Evolutionary conservation across 805 yeast species (phyloP).

Genomic region (Debaryomyces prosopidis): DNA sequence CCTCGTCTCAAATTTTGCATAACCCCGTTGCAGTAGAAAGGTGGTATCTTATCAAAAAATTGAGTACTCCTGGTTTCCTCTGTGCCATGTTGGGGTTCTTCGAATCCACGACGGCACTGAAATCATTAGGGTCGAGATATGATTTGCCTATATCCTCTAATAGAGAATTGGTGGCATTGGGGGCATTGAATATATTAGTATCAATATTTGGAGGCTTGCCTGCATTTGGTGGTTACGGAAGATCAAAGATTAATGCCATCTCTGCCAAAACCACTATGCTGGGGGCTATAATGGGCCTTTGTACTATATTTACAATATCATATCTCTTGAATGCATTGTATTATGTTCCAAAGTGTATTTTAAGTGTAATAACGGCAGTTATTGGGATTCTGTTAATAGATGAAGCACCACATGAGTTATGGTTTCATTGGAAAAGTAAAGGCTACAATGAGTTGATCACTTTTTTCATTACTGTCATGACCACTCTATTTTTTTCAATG

Average conservation of each 20-base stretch:
- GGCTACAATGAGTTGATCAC: constrained; percentile 76
- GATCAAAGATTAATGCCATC: constrained; percentile 84
- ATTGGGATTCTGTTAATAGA: constrained; percentile 68
- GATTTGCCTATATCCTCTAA: constrained; percentile 78
- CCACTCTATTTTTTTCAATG: constrained; percentile 57
- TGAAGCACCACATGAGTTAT: constrained; percentile 79
- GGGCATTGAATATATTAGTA: constrained; percentile 66
- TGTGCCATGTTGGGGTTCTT: constrained; percentile 88
- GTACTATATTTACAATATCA: constrained; percentile 65
- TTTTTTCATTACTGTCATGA: constrained; percentile 38
- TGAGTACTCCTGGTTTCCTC: constrained; percentile 68
- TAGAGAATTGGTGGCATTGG: constrained; percentile 88
- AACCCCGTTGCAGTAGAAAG: constrained; percentile 57
- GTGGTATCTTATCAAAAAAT: constrained; percentile 51
- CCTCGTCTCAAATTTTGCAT: constrained; percentile 46
- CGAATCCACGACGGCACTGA: constrained; percentile 91
- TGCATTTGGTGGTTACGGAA: constrained; percentile 93
- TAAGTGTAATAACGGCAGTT: constrained; percentile 76
- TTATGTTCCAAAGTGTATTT: constrained; percentile 74
- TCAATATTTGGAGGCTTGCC: constrained; percentile 76
- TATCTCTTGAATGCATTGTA: constrained; percentile 63
- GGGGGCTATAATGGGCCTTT: constrained; percentile 79
- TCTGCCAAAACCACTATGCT: constrained; percentile 82
- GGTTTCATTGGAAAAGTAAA: constrained; percentile 67
- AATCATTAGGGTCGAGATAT: constrained; percentile 75